Conservation (phyloP, 495 filamentous ascomycete genomes). For the Pyronema domesticum region DNA sequence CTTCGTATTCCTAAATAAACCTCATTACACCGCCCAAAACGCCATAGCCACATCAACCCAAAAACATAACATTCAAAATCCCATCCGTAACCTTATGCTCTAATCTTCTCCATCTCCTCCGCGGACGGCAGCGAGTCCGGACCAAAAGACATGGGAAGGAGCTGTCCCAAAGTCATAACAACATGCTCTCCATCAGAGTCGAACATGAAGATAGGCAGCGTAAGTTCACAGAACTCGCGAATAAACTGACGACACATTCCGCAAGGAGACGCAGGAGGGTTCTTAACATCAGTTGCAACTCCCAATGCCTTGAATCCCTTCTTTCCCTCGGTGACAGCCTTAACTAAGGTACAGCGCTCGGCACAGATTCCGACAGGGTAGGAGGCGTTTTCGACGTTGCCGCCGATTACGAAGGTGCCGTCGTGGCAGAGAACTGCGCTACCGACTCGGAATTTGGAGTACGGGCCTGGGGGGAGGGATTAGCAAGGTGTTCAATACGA, state of each 20-base stretch:
- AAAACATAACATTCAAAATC: too few species aligned
- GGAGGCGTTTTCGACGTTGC: constrained; percentile 85
- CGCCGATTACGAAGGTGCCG: constrained; percentile 49
- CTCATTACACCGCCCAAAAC: too few species aligned
- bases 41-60: too few species aligned
- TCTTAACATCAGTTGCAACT: constrained; percentile 61
- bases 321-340: constrained; percentile 57
- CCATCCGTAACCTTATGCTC: neutral
- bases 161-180: constrained; percentile 56
- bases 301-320: constrained; percentile 62
- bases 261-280: constrained; percentile 51
- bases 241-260: constrained; percentile 50
- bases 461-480: constrained; percentile 41
- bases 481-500: constrained; percentile 1
- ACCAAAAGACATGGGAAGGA: constrained; percentile 58
- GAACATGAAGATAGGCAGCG: constrained; percentile 78
- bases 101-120: neutral
- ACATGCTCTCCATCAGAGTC: constrained; percentile 50
- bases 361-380: constrained; percentile 90
- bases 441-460: constrained; percentile 86
- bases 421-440: constrained; percentile 52
- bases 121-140: constrained; percentile 35
- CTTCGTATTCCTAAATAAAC: too few species aligned
- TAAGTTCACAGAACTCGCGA: constrained; percentile 52
- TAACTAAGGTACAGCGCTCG: constrained; percentile 70